phyloP scores from a whole-genome alignment of 345 rosid genomes.

The Murraya koenigii region DNA sequence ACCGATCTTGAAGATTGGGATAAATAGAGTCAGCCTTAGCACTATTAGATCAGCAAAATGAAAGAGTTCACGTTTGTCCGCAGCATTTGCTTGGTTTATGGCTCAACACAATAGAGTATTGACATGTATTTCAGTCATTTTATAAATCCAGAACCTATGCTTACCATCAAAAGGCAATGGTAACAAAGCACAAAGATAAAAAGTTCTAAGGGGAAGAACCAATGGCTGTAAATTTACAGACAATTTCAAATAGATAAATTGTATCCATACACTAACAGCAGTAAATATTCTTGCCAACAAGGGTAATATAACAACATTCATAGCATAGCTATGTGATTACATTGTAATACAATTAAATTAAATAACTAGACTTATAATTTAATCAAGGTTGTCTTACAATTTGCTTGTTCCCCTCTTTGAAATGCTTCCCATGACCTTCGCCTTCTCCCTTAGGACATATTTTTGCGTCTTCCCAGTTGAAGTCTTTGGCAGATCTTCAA shows the following conservation, averaged over 20 bases:
- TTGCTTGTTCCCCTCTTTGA: slow-evolving; percentile 49
- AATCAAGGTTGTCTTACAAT: slow-evolving; percentile 30
- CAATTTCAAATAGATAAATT: neutral
- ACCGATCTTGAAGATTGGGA: neutral
- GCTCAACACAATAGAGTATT: neutral
- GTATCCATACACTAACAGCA: too few species aligned
- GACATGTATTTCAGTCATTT: neutral
- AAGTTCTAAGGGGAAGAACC: neutral
- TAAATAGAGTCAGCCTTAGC: neutral
- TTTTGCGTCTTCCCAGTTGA: slow-evolving; percentile 78
- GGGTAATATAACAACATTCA: neutral
- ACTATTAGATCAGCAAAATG: neutral
- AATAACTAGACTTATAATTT: neutral
- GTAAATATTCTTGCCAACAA: too few species aligned
- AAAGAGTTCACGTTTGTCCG: neutral
- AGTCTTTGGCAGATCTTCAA: slow-evolving; percentile 69
- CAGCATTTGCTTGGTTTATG: neutral
- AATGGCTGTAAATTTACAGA: neutral
- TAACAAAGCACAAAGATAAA: neutral
- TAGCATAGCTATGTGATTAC: neutral
- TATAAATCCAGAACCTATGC: neutral
- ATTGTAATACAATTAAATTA: neutral
- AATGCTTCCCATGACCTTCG: slow-evolving; percentile 69
- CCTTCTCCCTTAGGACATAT: slow-evolving; percentile 51
- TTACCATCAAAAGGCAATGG: neutral